Base-by-base conservation (phyloP, 2,329 filamentous ascomycete genomes). In the Trichoderma sp. region DNA sequence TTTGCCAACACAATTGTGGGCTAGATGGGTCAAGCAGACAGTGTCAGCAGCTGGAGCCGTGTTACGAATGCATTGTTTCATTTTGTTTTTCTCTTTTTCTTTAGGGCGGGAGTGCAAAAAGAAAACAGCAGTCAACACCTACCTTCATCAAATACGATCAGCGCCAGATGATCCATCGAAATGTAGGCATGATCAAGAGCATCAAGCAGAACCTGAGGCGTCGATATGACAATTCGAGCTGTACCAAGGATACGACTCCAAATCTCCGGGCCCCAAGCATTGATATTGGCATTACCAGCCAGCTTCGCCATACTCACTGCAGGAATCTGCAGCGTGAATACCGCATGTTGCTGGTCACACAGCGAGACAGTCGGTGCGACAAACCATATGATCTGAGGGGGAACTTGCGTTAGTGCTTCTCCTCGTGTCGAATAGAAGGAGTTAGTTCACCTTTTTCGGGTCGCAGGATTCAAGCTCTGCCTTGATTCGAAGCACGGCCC, bases 81-180 rank as follows among this genome's bases (percentile, higher is more conserved):
- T n/a, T n/a, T n/a, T n/a, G n/a, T 12, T 29, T 32, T 27, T 3
- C 17, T 17, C 5, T 4, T 53, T 17, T 29, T 15, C 52, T 13
- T 35, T 5, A n/a, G n/a, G n/a, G n/a, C n/a, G 29, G 4, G 29
- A 29, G 7, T 29, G 29, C 29, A 42, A 27, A 13, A 10, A 22
- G 8, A 4, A 10, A 19, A 42, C 4, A 12, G 42, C 42, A 45
- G 27, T 34, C 7, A 13, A 22, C 10, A 70, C 79, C 64, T 75
- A 90, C 92, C 92, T 87, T 97, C 93, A 74, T 97, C 93, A 72
- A 97, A 91, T 0, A 97, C 84, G 17, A 96, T 79, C 5, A 97
- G 80, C 5, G 89, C 83, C 25, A 97, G 78, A 2, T 81, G 81
- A 0, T 81, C 75, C 73, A 96, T 84, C 2, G 76, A 82, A 2